Evolutionary conservation across 2,329 filamentous ascomycete genomes (phyloP), one percentile per base, ranked within the genome.

Genomic region (Curvularia sp.): DNA sequence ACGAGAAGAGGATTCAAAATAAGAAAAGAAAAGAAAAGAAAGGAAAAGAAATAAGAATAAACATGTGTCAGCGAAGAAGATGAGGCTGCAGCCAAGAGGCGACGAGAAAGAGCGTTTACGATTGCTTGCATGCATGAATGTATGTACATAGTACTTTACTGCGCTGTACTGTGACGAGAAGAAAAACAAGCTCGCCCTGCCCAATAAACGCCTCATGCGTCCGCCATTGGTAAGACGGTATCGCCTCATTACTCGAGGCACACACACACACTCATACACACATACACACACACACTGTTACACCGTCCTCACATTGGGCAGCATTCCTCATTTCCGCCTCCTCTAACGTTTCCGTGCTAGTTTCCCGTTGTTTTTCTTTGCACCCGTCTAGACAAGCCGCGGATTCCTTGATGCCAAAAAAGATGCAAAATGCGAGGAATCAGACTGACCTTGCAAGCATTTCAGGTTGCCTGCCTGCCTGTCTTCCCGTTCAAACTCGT

Each of bases 281-380:
- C 30, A 30, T 28, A 50, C 28, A 46, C 48, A 42, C 43, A 46
- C 25, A 43, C 34, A 42, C 42, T 5, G 41, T 45, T 42, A 36
- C 34, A 52, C 43, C 27, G 18, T n/a, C 46, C 19, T 39, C 42
- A 28, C 18, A n/a, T 6, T n/a, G 32, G 32, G 13, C 32, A n/a
- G 32, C 15, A 15, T n/a, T 36, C 1, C n/a, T n/a, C 5, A n/a
- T 15, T 32, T n/a, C n/a, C n/a, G n/a, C n/a, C 32, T 5, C 30
- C 30, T 34, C 10, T 12, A n/a, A n/a, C 12, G 30, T 13, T 15
- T 36, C n/a, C 15, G 4, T 32, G 10, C 13, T n/a, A n/a, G 15
- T 5, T 36, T 3, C 13, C n/a, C 5, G 15, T 6, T 6, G 13
- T 7, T 36, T 36, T 3, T n/a, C n/a, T 15, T 7, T 15, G 32